A percentile compares a stretch with the other conserved stretches of the same genome.
These are phyloP conservation scores for Sporothrix schenckii DNA, from an alignment of 2,329 filamentous ascomycete species.

Conservation along the genomic window DNA sequence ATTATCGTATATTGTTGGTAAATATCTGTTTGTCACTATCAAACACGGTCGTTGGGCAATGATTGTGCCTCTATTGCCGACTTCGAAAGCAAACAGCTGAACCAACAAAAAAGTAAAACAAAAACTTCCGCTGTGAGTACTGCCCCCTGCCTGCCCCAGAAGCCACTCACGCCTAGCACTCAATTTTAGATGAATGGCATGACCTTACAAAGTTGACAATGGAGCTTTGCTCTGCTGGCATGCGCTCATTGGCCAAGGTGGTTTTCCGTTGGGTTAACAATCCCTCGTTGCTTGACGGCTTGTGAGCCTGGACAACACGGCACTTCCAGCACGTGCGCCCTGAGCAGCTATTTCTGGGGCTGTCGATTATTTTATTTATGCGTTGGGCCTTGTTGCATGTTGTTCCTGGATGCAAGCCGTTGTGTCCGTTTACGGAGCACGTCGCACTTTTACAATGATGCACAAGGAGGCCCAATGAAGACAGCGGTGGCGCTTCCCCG, in stretches of 20 bases:
- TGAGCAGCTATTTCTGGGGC: conserved; percentile 8
- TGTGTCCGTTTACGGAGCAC: neutral
- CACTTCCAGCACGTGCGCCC: conserved; percentile 18
- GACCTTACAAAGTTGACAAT: neutral
- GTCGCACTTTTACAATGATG: neutral
- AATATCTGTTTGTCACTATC: conserved; percentile 24
- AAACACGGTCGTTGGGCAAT: neutral
- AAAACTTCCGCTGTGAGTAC: neutral
- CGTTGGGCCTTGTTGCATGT: conserved; percentile 9
- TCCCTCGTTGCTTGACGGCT: neutral
- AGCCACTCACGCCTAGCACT: neutral
- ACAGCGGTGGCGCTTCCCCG: conserved; percentile 15
- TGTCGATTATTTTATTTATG: neutral
- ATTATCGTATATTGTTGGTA: neutral
- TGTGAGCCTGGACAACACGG: conserved; percentile 8
- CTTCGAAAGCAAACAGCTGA: neutral
- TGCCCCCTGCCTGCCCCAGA: neutral
- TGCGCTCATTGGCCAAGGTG: conserved; percentile 16
- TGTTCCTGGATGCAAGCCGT: neutral
- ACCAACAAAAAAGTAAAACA: no score
- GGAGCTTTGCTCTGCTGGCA: conserved; percentile 27
- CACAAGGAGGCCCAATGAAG: neutral
- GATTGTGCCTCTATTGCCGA: neutral
- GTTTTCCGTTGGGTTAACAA: conserved; percentile 22
- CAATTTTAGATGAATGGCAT: neutral